These are phyloP conservation scores for Spinacia oleracea DNA, from an alignment of 179 eudicot species.

Conservation along the genomic window DNA sequence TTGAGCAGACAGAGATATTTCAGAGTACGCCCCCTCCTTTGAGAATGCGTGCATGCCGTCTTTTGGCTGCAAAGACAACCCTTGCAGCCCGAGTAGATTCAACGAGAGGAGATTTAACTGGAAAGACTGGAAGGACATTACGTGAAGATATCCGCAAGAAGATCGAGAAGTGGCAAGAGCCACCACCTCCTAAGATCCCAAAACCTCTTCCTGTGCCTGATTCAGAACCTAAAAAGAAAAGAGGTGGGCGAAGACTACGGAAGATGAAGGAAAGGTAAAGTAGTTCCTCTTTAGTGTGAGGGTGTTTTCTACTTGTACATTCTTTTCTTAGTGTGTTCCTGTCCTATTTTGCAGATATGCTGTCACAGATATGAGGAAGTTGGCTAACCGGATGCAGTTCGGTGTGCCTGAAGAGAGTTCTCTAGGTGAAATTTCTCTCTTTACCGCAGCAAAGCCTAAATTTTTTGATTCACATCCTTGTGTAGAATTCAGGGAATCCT, in stretches of 20 bases:
- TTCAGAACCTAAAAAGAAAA: conserved; percentile 95
- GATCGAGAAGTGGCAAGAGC: conserved; percentile 99
- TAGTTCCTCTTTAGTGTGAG: background rate
- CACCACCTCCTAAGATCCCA: conserved; percentile 96
- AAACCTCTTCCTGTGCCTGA: conserved; percentile 99
- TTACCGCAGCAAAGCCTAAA: background rate
- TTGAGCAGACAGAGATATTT: conserved; percentile 85
- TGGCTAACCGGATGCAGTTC: conserved; percentile 93
- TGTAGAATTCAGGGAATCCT: background rate
- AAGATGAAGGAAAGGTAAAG: conserved; percentile 91
- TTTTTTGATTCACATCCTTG: background rate
- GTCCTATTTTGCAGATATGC: conserved; percentile 64
- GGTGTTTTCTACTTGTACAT: background rate
- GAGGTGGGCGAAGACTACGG: conserved; percentile 90
- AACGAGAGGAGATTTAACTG: conserved; percentile 76
- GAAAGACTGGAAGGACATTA: conserved; percentile 65
- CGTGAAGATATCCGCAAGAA: conserved; percentile 83
- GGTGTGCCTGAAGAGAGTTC: conserved; percentile 97
- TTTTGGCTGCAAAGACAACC: conserved; percentile 85
- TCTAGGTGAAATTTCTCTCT: conserved; percentile 50
- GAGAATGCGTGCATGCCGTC: conserved; percentile 82
- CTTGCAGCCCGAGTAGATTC: conserved; percentile 91
- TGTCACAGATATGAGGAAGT: conserved; percentile 87
- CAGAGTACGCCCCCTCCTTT: conserved; percentile 85
- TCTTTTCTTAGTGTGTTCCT: conserved; percentile 3